A percentile compares a stretch with the other conserved stretches of the same genome.
Conservation (phyloP, 2,329 filamentous ascomycete genomes). For the Paecilomyces sp. region DNA sequence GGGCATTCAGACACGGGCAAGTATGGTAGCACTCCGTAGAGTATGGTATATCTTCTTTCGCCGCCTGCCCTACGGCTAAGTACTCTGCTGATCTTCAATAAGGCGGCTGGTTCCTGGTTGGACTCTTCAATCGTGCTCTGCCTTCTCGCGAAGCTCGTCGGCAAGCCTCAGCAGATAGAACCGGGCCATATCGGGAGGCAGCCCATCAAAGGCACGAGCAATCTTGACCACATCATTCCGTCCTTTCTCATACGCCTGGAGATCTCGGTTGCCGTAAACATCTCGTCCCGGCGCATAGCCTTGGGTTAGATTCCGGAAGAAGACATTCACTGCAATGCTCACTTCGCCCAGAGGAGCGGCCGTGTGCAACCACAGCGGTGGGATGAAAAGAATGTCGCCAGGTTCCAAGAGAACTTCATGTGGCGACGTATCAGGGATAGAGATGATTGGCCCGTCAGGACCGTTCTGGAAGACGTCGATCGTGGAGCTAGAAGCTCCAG, state of each 20-base stretch:
- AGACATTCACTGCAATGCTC: slow-evolving; percentile 81
- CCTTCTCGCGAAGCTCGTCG: slow-evolving; percentile 51
- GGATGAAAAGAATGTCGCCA: slow-evolving; percentile 74
- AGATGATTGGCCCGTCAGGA: slow-evolving; percentile 34
- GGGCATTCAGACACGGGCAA: too few relatives aligned
- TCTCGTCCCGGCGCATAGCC: slow-evolving; percentile 70
- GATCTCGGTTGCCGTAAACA: slow-evolving; percentile 80
- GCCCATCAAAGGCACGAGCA: slow-evolving; percentile 32
- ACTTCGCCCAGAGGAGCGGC: slow-evolving; percentile 35
- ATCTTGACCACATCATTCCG: slow-evolving; percentile 65
- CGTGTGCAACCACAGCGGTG: slow-evolving; percentile 78
- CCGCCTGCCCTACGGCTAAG: neutral
- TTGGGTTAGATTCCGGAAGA: slow-evolving; percentile 65
- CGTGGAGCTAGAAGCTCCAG: slow-evolving; percentile 73
- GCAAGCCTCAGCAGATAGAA: slow-evolving; percentile 72
- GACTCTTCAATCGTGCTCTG: slow-evolving; percentile 3
- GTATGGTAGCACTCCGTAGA: too few relatives aligned
- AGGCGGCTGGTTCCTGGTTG: neutral
- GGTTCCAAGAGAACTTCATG: slow-evolving; percentile 59
- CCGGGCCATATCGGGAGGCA: slow-evolving; percentile 59
- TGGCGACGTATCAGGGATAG: slow-evolving; percentile 59
- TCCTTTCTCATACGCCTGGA: slow-evolving; percentile 77
- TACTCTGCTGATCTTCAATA: neutral
- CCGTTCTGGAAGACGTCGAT: slow-evolving; percentile 58
- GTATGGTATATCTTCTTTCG: too few relatives aligned